These are phyloP conservation scores for Neltuma alba DNA, from an alignment of 306 rosid genomes.

Conservation along the genomic window DNA sequence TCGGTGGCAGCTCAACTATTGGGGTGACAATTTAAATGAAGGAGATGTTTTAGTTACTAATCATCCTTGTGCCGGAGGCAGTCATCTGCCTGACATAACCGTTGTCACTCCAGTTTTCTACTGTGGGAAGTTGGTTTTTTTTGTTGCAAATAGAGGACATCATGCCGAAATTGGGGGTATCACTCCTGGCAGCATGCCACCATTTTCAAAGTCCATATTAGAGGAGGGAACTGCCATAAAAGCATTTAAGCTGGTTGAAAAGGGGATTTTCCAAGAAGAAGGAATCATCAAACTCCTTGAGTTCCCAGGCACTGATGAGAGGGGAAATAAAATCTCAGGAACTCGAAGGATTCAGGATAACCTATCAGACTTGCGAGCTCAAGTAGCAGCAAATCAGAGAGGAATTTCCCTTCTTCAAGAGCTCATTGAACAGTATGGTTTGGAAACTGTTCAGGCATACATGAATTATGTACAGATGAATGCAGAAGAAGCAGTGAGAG, in stretches of 20 bases:
- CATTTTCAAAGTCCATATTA: slow-evolving; percentile 86
- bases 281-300: slow-evolving; percentile 71
- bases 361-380: slow-evolving; percentile 89
- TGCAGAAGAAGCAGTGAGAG: slow-evolving; percentile 95
- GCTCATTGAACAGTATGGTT: slow-evolving; percentile 86
- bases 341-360: slow-evolving; percentile 89
- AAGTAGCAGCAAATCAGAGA: slow-evolving; percentile 94
- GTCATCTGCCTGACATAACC: slow-evolving; percentile 97
- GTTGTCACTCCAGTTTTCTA: slow-evolving; percentile 89
- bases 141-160: slow-evolving; percentile 95
- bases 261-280: slow-evolving; percentile 77
- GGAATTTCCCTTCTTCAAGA: slow-evolving; percentile 63
- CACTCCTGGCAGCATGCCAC: slow-evolving; percentile 99
- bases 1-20: slow-evolving; percentile 80
- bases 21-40: slow-evolving; percentile 76
- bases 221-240: slow-evolving; percentile 95
- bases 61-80: slow-evolving; percentile 97
- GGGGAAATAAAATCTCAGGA: slow-evolving; percentile 64
- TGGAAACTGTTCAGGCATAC: slow-evolving; percentile 87
- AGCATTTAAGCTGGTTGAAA: slow-evolving; percentile 90
- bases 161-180: slow-evolving; percentile 94
- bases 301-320: slow-evolving; percentile 58
- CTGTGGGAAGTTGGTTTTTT: slow-evolving; percentile 69
- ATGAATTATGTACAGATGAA: slow-evolving; percentile 88
- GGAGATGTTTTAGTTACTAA: slow-evolving; percentile 96